Evolutionary conservation across 805 yeast genomes (phyloP), one percentile per base, ranked within the genome.

Genomic region (Cyberlindnera petersonii): DNA sequence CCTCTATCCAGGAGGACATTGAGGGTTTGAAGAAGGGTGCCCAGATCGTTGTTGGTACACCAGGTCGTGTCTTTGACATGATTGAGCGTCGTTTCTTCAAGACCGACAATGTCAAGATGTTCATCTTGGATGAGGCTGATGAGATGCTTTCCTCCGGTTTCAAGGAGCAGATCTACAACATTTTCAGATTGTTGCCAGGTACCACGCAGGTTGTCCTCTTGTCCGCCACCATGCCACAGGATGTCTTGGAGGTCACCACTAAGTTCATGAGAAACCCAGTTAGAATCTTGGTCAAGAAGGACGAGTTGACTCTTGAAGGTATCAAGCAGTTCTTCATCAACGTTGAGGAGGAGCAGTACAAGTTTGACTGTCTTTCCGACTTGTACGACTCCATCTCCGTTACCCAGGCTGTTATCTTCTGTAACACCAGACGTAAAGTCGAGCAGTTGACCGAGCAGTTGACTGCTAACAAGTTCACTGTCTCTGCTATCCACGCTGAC

Each of bases 81-180:
- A 89, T 93, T 61, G 85, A 86, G 68, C 79, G 97, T 64, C 76
- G 95, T 59, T 74, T 72, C 68, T 79, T 93, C 66, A 79, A 71
- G 62, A 82, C 95, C 49, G 77, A 86, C 56, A 75, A 81, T 65
- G 74, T 93, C 59, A 87, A 88, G 74, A 87, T 93, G 94, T 78
- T 93, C 69, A 81, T 91, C 61, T 75, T 93, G 60, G 98, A 91
- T 71, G 98, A 91, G 74, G 98, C 98, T 59, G 98, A 91, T 74
- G 98, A 93, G 75, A 76, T 91, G 80, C 76, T 91, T 63, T 77
- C 86, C 33, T 75, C 86, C 46, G 98, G 98, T 43, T 91, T 91
- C 75, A 86, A 86, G 70, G 93, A 86, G 59, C 97, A 89, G 68
- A 91, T 93, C 52, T 86, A 89, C 72, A 91, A 93, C 63, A 86